These are phyloP conservation scores for Flaveria bidentis DNA, from an alignment of 129 eudicot genomes.

Conservation along the genomic window DNA sequence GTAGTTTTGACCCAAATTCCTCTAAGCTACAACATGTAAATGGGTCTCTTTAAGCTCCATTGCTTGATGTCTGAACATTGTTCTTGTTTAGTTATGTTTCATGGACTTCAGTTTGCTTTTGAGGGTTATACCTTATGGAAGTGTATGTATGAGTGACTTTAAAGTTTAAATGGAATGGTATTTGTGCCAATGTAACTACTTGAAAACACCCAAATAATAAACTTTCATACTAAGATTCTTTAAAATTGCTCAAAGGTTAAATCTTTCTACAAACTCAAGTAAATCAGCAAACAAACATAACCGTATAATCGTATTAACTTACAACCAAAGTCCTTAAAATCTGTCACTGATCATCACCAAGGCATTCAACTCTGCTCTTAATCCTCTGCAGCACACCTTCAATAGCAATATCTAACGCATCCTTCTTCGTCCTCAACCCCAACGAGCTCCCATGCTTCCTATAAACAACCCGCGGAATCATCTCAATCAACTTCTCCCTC, in stretches of 20 bases:
- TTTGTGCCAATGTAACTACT: too few species aligned
- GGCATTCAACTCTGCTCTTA: constrained; percentile 49
- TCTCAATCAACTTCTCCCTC: constrained; percentile 76
- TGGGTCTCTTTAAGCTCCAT: too few species aligned
- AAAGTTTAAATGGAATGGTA: too few species aligned
- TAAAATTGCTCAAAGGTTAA: neutral
- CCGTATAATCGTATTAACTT: constrained; percentile 12
- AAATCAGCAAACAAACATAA: constrained; percentile 2
- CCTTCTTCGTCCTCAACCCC: constrained; percentile 76
- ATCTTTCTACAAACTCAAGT: constrained; percentile 16
- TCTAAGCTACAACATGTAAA: too few species aligned
- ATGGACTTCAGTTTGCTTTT: too few species aligned
- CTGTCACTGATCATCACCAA: constrained; percentile 38
- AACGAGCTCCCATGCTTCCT: constrained; percentile 93
- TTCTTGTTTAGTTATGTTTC: too few species aligned
- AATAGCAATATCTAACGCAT: constrained; percentile 86
- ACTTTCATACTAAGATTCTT: neutral
- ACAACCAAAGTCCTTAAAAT: constrained; percentile 11
- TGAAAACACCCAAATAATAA: too few species aligned
- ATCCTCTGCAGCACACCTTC: constrained; percentile 76
- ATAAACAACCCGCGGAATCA: constrained; percentile 72
- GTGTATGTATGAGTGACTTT: too few species aligned
- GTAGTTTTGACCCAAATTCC: too few species aligned
- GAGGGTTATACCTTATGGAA: too few species aligned
- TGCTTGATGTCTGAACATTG: too few species aligned